These are phyloP conservation scores for Solanum boliviense DNA, from an alignment of 257 asterid genomes.

Conservation along the genomic window DNA sequence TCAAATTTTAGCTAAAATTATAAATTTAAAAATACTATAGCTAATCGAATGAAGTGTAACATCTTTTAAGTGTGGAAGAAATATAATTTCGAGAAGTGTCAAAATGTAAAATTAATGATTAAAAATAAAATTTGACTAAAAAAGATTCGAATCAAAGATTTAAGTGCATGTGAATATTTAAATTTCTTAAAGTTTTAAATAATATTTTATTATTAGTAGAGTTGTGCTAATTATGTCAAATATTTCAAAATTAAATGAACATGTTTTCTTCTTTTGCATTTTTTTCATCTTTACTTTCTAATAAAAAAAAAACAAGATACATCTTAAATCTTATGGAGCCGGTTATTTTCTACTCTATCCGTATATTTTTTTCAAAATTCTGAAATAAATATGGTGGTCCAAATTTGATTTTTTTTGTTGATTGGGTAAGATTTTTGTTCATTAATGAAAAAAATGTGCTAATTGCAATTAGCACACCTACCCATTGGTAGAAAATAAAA, in stretches of 20 bases:
- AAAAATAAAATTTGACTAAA: no score
- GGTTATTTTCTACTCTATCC: not conserved
- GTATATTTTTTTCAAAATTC: not conserved
- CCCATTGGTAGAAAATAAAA: not conserved
- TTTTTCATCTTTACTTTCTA: not conserved
- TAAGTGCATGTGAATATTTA: not conserved
- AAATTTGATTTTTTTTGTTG: not conserved
- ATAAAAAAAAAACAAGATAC: no score
- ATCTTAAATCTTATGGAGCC: not conserved
- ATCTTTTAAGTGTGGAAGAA: no score
- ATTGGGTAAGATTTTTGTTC: not conserved
- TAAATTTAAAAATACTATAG: no score
- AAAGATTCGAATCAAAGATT: no score
- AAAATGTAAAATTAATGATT: no score
- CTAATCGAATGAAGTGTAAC: no score
- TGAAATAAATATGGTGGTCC: not conserved
- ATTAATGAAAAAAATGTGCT: not conserved
- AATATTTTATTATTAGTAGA: not conserved
- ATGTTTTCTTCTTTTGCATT: not conserved
- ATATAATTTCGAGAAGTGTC: no score
- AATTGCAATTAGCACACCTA: not conserved
- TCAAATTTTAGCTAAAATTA: not conserved
- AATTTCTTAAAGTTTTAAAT: not conserved
- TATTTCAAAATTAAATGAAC: not conserved
- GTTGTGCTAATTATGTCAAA: not conserved